A percentile compares a stretch with the other conserved stretches of the same genome.
Evolutionary conservation across 768 basidiomycete species (phyloP).

Genomic region (Guyanaporus albipodus): DNA sequence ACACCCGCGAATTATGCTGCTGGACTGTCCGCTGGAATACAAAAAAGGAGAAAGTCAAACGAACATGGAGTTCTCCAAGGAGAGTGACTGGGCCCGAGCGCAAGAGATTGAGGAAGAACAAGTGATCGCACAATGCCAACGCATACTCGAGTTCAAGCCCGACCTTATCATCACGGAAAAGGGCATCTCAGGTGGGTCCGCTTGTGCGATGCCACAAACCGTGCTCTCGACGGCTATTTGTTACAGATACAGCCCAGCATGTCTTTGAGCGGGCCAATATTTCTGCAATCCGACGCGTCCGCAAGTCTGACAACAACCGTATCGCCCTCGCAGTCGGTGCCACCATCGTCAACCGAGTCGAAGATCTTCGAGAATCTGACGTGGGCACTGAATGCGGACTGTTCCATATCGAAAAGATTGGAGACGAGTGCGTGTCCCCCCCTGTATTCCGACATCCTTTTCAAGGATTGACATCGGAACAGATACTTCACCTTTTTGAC

Average conservation of each 20-base stretch:
- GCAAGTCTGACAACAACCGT: conserved; percentile 98
- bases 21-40: conserved; percentile 97
- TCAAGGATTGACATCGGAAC: not conserved
- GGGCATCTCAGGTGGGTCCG: conserved; percentile 80
- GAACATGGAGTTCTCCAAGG: conserved; percentile 96
- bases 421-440: conserved; percentile 68
- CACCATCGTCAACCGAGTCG: conserved; percentile 94
- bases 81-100: conserved; percentile 87
- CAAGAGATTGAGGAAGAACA: conserved; percentile 98
- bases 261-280: conserved; percentile 83
- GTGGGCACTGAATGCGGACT: conserved; percentile 91
- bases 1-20: conserved; percentile 81
- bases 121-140: conserved; percentile 80
- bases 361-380: conserved; percentile 89
- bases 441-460: not conserved
- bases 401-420: conserved; percentile 97
- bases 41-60: conserved; percentile 99
- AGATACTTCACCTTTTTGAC: conserved; percentile 97
- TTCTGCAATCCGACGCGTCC: conserved; percentile 93
- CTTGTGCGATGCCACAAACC: not conserved
- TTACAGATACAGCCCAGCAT: conserved; percentile 86
- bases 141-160: conserved; percentile 89
- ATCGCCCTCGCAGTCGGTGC: conserved; percentile 94
- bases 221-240: not conserved
- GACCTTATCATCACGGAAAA: conserved; percentile 97